Conservation (phyloP, 495 filamentous ascomycete genomes). For the Talaromyces trachyspermus region DNA sequence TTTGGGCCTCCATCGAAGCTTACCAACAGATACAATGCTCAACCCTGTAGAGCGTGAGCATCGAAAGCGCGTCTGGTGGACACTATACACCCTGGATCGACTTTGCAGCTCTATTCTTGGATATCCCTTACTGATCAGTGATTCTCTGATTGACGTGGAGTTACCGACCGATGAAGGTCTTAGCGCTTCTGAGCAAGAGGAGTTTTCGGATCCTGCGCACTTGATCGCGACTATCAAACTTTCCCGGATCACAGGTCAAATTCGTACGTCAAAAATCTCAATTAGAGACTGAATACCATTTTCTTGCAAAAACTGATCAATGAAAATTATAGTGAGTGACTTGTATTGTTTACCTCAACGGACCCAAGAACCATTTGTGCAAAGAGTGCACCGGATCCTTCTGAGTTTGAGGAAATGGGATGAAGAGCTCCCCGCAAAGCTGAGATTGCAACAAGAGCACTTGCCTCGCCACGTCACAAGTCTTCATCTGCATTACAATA, state of each 20-base stretch:
- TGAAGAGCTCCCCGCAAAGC: constrained; percentile 15
- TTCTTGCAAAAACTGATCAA: constrained; percentile 1
- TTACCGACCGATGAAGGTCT: constrained; percentile 17
- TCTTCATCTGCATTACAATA: constrained; percentile 20
- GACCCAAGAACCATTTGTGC: constrained; percentile 14
- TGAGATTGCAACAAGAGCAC: constrained; percentile 10
- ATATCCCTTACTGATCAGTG: constrained; percentile 15
- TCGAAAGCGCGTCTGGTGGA: constrained; percentile 20
- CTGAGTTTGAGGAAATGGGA: constrained; percentile 15
- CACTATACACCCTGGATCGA: constrained; percentile 18
- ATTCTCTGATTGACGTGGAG: constrained; percentile 18
- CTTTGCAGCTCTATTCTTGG: constrained; percentile 19
- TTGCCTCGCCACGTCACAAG: constrained; percentile 15
- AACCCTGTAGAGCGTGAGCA: constrained; percentile 17
- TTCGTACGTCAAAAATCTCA: constrained; percentile 8
- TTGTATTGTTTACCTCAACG: constrained; percentile 17
- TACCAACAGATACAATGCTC: constrained; percentile 11
- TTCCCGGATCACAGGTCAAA: constrained; percentile 17
- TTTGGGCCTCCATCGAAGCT: constrained; percentile 15
- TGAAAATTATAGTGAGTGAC: constrained; percentile 11
- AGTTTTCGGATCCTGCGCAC: constrained; percentile 18
- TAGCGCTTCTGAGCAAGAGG: constrained; percentile 12
- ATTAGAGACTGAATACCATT: constrained; percentile 1
- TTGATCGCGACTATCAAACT: constrained; percentile 17
- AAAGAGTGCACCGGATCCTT: constrained; percentile 19